Percentiles rank a stretch among this genome's conserved stretches.
These are phyloP conservation scores for Exophiala sp. DNA, from an alignment of 2,329 filamentous ascomycete genomes.

Conservation along the genomic window DNA sequence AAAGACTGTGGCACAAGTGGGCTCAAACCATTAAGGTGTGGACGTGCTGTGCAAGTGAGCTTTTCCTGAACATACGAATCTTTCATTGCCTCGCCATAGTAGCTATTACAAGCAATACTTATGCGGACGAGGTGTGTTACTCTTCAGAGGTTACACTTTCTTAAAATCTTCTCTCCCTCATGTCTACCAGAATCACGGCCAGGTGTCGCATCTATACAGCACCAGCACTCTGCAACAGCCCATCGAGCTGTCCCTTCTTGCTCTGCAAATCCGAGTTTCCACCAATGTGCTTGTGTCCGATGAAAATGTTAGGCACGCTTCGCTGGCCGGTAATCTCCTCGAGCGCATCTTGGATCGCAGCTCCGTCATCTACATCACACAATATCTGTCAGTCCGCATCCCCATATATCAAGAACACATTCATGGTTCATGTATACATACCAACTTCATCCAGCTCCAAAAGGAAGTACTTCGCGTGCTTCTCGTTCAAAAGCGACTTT, in stretches of 20 bases:
- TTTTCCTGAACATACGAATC: no score
- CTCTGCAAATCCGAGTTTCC: slow-evolving; percentile 87
- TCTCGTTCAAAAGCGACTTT: slow-evolving; percentile 68
- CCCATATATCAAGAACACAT: slow-evolving; percentile 10
- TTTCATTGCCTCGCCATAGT: no score
- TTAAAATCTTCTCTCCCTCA: no score
- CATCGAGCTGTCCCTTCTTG: slow-evolving; percentile 61
- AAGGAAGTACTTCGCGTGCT: slow-evolving; percentile 68
- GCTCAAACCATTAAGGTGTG: no score
- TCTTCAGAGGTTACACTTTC: no score
- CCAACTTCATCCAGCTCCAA: slow-evolving; percentile 83
- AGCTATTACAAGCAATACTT: no score
- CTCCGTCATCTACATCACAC: slow-evolving; percentile 65
- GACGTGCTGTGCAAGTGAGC: no score
- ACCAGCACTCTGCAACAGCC: slow-evolving; percentile 61
- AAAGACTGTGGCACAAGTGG: no score
- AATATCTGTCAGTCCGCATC: not conserved
- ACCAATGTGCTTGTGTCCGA: slow-evolving; percentile 84
- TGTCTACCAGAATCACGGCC: no score
- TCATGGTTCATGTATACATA: slow-evolving; percentile 47
- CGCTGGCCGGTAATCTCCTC: slow-evolving; percentile 74
- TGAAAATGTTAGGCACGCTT: slow-evolving; percentile 95
- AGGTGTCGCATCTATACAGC: slow-evolving; percentile 60
- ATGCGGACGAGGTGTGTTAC: no score
- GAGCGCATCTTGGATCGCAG: slow-evolving; percentile 78